Base-by-base conservation (phyloP, 2,329 filamentous ascomycete genomes). In the Venturia asperata region DNA sequence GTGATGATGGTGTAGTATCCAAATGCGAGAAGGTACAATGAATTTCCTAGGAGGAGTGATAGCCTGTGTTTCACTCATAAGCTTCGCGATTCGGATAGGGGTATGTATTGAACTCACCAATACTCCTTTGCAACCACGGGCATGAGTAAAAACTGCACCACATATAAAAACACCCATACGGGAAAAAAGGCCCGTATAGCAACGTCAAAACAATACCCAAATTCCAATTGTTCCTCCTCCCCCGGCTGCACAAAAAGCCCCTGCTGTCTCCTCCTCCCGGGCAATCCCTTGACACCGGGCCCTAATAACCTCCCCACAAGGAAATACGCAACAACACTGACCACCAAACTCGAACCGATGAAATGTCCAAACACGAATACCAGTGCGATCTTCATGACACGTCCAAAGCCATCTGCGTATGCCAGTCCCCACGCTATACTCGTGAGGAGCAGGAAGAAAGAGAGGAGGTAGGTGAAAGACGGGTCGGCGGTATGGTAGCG, bases 141-240 rank as follows among this genome's bases (percentile, higher is more conserved):
- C 76, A 88, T 85, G 66, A 87, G 81, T 52, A 89, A 74, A 73
- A 88, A 89, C 70, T 88, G 86, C 49, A 88, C 76, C 61, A 87
- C 84, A 69, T 87, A 87, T 34, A 89, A 78, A 71, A 87, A 85
- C 34, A 86, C 79, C 79, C 87, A 88, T 5, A 88, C 79, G 0
- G 86, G 85, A 69, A 88, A 85, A 74, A 87, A 89, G 0, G 86
- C 85, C 45, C 86, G 80, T 47, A 87, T 88, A 0, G 84, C 72
- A 70, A 85, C 86, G 76, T 89, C 86, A 75, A 88, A 88, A 73
- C 86, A 88, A 72, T 89, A 89, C 64, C 86, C 86, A 75, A 88
- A 89, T 71, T 88, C 86, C 67, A 89, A 74, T 67, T 83, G 83
- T 64, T 87, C 85, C 13, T 78, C 79, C 4, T 87, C 85, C 39